Base-by-base conservation (phyloP, 495 filamentous ascomycete species). In the Penicillium simplicissimum region DNA sequence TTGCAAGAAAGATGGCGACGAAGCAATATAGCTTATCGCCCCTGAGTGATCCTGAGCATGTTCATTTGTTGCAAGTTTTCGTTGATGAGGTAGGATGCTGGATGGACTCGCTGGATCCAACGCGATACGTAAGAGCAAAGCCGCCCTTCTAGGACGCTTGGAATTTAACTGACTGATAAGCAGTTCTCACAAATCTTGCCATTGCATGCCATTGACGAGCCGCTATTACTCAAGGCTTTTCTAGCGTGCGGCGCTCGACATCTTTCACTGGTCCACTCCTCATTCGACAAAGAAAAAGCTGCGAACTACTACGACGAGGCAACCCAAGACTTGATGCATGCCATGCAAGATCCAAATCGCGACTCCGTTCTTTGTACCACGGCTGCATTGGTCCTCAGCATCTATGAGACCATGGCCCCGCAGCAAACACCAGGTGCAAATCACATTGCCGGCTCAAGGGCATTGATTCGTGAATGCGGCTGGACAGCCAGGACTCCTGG, bases 181-280 rank as follows among this genome's bases (percentile, higher is more conserved):
- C 54, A 89, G 83, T 98, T 98, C 70, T 90, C 90, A 31, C 85
- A 88, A 58, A 77, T 90, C 35, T 77, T 97, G 10, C 95, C 95
- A 3, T 90, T 89, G 62, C 86, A 93, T 68, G 86, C 93, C 8
- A 80, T 97, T 37, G 79, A 85, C 51, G 89, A 96, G 64, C 91
- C 93, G 4, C 91, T 97, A 88, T 81, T 98, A n/a, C 81, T 94
- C 14, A 93, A 97, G 65, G 92, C 94, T 10, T 87, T 96, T 66
- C 74, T 97, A 49, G 93, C 95, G 8, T 97, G 95, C 66, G 95
- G 92, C 28, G 92, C 90, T 38, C 87, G 88, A 45, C 93, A 96
- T 73, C 75, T 95, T 5, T 85, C 84, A 1, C 79, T 91, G 49
- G 84, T 88, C 8, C 88, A 95, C 65, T 78, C 88, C 35, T 80